Conservation (phyloP, 2,329 filamentous ascomycete genomes). For the Endocalyx cinctus region DNA sequence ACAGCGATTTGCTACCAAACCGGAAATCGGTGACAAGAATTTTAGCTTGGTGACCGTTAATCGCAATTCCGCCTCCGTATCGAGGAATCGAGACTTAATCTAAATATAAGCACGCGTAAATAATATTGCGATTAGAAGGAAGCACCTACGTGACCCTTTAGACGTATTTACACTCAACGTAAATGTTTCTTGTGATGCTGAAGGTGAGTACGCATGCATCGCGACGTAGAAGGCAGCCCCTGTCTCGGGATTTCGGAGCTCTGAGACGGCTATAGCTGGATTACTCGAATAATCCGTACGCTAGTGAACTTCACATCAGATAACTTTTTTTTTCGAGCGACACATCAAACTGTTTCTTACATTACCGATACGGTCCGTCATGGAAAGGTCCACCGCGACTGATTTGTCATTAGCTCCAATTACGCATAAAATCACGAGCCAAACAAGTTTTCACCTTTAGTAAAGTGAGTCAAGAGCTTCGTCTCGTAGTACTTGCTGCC, state of each 20-base stretch:
- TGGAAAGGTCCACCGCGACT: conserved; percentile 51
- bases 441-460: conserved; percentile 27
- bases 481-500: conserved; percentile 59
- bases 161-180: conserved; percentile 53
- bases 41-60: conserved; percentile 59
- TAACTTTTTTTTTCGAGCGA: too few relatives aligned
- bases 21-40: conserved; percentile 56
- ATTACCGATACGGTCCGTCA: conserved; percentile 44
- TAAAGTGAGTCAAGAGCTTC: conserved; percentile 57
- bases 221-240: conserved; percentile 56
- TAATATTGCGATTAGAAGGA: too few relatives aligned
- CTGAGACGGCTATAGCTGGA: conserved; percentile 44
- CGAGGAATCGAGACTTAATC: conserved; percentile 52
- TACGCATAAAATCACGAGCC: too few relatives aligned
- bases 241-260: conserved; percentile 55
- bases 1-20: conserved; percentile 44
- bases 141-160: conserved; percentile 33
- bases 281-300: conserved; percentile 49
- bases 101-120: too few relatives aligned
- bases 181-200: conserved; percentile 46
- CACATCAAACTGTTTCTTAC: conserved; percentile 24
- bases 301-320: too few relatives aligned
- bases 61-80: conserved; percentile 39
- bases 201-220: conserved; percentile 49
- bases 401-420: not conserved